Conservation (phyloP, 2,329 filamentous ascomycete species). For the Phaeosphaeriaceae sp. region DNA sequence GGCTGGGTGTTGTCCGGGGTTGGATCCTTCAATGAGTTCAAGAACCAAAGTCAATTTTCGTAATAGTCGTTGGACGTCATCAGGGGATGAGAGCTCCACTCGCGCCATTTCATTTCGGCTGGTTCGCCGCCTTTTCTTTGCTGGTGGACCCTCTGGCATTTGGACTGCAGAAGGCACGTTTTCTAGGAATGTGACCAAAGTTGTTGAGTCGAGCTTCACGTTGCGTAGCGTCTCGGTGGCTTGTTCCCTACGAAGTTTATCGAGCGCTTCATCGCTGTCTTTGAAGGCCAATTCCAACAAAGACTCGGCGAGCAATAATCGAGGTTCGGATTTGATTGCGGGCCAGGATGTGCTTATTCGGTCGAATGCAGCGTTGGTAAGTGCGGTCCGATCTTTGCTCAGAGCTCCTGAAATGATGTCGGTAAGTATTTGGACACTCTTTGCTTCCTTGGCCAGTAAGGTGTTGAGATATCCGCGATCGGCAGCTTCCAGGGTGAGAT, state of each 20-base stretch:
- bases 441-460: conserved; percentile 62
- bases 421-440: conserved; percentile 63
- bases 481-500: conserved; percentile 55
- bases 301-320: conserved; percentile 64
- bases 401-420: conserved; percentile 56
- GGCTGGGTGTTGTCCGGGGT: conserved; percentile 75
- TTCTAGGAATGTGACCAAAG: conserved; percentile 74
- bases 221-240: conserved; percentile 75
- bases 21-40: conserved; percentile 83
- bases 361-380: conserved; percentile 70
- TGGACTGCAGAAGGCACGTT: conserved; percentile 75
- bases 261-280: conserved; percentile 37
- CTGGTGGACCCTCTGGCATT: conserved; percentile 72
- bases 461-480: conserved; percentile 61
- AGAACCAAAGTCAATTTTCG: conserved; percentile 84
- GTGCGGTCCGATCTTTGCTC: conserved; percentile 55
- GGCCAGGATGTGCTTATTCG: conserved; percentile 76
- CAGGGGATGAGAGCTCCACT: conserved; percentile 66
- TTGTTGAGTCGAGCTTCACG: conserved; percentile 74
- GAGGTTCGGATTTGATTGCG: conserved; percentile 69
- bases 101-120: conserved; percentile 74
- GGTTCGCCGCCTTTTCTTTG: conserved; percentile 79
- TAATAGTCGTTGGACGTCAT: conserved; percentile 71
- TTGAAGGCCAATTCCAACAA: conserved; percentile 68
- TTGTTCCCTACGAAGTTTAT: conserved; percentile 55